These are phyloP conservation scores for Amesomyces nigricolor DNA, from an alignment of 2,329 filamentous ascomycete species.

Conservation along the genomic window DNA sequence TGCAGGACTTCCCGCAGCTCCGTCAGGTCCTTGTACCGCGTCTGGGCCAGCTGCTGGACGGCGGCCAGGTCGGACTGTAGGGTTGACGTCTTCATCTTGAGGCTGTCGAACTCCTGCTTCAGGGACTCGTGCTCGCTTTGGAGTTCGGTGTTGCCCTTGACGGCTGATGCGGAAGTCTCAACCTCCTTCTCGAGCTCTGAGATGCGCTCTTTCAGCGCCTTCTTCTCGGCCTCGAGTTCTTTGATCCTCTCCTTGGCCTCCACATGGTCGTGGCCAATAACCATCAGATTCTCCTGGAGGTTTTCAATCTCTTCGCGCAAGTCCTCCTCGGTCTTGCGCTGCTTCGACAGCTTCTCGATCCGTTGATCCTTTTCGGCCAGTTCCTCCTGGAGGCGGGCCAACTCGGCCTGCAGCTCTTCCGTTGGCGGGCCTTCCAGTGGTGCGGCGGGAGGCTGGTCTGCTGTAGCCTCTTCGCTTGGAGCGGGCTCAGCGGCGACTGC, in stretches of 20 bases:
- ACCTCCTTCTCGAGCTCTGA: constrained; percentile 67
- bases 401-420: constrained; percentile 43
- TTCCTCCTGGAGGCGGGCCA: constrained; percentile 47
- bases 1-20: constrained; percentile 74
- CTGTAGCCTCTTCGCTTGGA: constrained; percentile 30
- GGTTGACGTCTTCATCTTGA: constrained; percentile 63
- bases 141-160: constrained; percentile 48
- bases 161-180: constrained; percentile 31
- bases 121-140: constrained; percentile 54
- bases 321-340: constrained; percentile 70
- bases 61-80: constrained; percentile 80
- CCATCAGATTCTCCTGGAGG: constrained; percentile 71
- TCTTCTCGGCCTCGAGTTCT: constrained; percentile 63
- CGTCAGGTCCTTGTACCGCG: constrained; percentile 79
- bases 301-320: constrained; percentile 81
- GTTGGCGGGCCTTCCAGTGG: constrained; percentile 21
- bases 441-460: constrained; percentile 33
- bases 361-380: constrained; percentile 62
- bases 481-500: constrained; percentile 35
- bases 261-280: constrained; percentile 77
- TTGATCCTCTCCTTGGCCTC: constrained; percentile 74
- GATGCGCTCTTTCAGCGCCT: constrained; percentile 58
- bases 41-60: constrained; percentile 79
- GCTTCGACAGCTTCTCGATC: constrained; percentile 65
- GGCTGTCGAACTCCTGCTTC: constrained; percentile 55